Percentiles rank a stretch among this genome's conserved stretches.
phyloP scores from a whole-genome alignment of 2,329 filamentous ascomycete genomes.

The Fusarium sp. region DNA sequence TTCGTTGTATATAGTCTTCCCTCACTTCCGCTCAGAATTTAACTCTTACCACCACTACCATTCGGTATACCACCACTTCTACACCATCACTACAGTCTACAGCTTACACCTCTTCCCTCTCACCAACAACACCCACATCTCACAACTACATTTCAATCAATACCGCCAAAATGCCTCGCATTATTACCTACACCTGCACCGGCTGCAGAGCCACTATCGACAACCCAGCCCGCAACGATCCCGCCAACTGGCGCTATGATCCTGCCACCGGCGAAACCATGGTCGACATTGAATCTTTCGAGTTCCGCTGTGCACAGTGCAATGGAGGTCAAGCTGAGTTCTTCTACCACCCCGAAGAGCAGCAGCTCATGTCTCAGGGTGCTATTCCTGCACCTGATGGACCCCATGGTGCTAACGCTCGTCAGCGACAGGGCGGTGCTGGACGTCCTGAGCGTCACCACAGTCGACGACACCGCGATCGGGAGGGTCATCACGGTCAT shows the following conservation, averaged over 20 bases:
- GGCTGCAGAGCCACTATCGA: not conserved
- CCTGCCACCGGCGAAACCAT: not conserved
- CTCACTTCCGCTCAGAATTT: accelerated
- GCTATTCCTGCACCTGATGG: not conserved
- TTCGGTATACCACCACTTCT: not conserved
- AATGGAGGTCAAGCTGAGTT: not conserved
- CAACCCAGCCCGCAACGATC: not conserved
- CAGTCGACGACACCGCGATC: too few species aligned
- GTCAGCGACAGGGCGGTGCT: not conserved
- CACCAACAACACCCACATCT: not conserved
- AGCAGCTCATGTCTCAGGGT: not conserved
- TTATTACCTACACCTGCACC: not conserved
- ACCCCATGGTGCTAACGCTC: not conserved
- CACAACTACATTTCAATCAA: not conserved
- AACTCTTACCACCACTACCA: not conserved
- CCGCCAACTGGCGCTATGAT: not conserved
- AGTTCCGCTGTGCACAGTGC: not conserved
- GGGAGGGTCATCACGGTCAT: too few species aligned
- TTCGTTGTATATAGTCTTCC: not conserved
- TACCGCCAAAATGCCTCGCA: not conserved
- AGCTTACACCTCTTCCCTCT: accelerated
- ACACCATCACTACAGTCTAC: not conserved
- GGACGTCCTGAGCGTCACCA: not conserved
- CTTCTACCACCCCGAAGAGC: not conserved
- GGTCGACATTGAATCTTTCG: not conserved